phyloP scores from a whole-genome alignment of 2,329 filamentous ascomycete species.

The Aspergillus sp. region DNA sequence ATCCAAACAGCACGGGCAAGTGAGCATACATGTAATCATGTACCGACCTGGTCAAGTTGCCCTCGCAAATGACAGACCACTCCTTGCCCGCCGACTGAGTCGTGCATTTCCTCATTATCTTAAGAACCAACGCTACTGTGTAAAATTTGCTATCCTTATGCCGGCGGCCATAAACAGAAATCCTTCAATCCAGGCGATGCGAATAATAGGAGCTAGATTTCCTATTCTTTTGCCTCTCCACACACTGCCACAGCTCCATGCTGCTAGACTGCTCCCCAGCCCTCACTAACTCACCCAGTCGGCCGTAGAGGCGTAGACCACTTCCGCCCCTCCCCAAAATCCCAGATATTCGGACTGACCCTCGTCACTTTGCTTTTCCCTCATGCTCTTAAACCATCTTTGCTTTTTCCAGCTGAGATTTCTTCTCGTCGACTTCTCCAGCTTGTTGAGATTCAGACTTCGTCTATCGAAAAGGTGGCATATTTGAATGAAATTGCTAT shows the following conservation, averaged over 20 bases:
- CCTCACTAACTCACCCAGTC: slow-evolving; percentile 5
- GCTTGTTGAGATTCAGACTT: slow-evolving; percentile 11
- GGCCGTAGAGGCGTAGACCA: slow-evolving; percentile 2
- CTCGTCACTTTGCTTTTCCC: slow-evolving; percentile 19
- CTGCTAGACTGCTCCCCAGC: slow-evolving; percentile 2
- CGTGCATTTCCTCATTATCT: slow-evolving; percentile 9
- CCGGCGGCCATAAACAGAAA: slow-evolving; percentile 33
- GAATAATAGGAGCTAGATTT: slow-evolving; percentile 16
- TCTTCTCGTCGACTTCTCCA: slow-evolving; percentile 3
- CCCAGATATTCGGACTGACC: slow-evolving; percentile 15
- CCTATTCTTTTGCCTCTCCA: slow-evolving; percentile 28
- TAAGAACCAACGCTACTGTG: slow-evolving; percentile 19
- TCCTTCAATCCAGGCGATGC: slow-evolving; percentile 21
- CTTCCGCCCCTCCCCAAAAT: slow-evolving; percentile 19
- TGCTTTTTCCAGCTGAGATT: slow-evolving; percentile 8
- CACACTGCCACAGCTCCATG: slow-evolving; percentile 31
- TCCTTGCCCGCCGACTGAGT: background rate
- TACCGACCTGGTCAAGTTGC: background rate
- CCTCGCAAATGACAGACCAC: slow-evolving; percentile 18
- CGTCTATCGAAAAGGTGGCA: slow-evolving; percentile 18
- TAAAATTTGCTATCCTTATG: slow-evolving; percentile 24
- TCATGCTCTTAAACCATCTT: slow-evolving; percentile 9
- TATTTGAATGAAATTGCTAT: slow-evolving; percentile 16
- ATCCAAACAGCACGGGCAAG: background rate
- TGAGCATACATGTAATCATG: too few species aligned